Evolutionary conservation across 331 rosid genomes (phyloP).

Genomic region (Dryas integrifolia): DNA sequence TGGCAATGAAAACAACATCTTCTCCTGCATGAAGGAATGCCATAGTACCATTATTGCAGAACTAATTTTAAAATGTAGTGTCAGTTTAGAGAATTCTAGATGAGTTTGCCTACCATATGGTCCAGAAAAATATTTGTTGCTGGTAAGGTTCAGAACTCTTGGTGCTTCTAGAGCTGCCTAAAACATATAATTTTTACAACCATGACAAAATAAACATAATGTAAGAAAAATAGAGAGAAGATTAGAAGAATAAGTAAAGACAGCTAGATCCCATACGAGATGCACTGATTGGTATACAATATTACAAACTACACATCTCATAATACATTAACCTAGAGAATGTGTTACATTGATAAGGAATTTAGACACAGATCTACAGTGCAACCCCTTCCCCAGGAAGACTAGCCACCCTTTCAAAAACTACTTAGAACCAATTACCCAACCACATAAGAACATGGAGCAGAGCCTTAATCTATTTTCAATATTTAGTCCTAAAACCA

Average conservation of each 20-base stretch:
- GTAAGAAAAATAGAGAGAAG: background rate
- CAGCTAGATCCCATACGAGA: background rate
- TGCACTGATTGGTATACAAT: background rate
- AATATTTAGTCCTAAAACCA: too few relatives aligned
- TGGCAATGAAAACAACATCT: slow-evolving; percentile 63
- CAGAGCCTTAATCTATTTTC: too few relatives aligned
- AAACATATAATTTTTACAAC: slow-evolving; percentile 19
- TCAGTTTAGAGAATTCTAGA: background rate
- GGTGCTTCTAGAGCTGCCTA: slow-evolving; percentile 82
- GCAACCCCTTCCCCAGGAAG: background rate
- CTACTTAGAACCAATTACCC: background rate
- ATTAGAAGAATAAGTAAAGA: background rate
- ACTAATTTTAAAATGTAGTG: too few relatives aligned
- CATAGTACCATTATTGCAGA: background rate
- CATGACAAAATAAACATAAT: background rate
- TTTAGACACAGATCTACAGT: background rate
- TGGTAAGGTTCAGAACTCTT: slow-evolving; percentile 50
- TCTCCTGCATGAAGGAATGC: slow-evolving; percentile 47
- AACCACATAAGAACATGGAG: too few relatives aligned
- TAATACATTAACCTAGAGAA: background rate
- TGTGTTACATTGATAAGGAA: background rate
- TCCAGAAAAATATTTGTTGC: slow-evolving; percentile 60
- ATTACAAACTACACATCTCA: background rate
- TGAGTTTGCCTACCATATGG: slow-evolving; percentile 54
- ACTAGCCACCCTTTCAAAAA: too few relatives aligned